Conservation (phyloP, 305 asterid species). For the Nicotiana rustica region DNA sequence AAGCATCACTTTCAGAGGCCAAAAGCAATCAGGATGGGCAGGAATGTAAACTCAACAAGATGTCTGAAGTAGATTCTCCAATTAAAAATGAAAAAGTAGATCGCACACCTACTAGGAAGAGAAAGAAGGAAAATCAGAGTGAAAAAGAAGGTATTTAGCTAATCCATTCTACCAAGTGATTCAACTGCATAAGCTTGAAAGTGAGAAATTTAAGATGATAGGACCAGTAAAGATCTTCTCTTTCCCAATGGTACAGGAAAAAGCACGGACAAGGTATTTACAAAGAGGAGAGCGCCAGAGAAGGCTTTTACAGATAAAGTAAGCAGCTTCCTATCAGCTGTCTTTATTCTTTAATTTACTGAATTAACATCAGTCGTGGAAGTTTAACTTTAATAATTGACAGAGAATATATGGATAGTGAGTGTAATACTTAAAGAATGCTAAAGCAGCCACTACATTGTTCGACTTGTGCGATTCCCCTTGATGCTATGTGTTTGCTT, state of each 20-base stretch:
- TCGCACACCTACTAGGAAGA: slow-evolving; percentile 55
- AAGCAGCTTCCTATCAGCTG: slow-evolving; percentile 42
- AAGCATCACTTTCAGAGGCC: slow-evolving; percentile 31
- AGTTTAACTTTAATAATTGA: neutral
- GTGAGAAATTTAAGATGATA: slow-evolving; percentile 30
- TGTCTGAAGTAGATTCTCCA: slow-evolving; percentile 53
- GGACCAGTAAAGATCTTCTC: slow-evolving; percentile 9
- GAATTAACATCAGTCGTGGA: slow-evolving; percentile 4
- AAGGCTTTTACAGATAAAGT: slow-evolving; percentile 52
- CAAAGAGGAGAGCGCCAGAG: slow-evolving; percentile 44
- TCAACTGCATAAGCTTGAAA: slow-evolving; percentile 26
- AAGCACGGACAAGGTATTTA: slow-evolving; percentile 40
- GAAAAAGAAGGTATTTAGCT: slow-evolving; percentile 50
- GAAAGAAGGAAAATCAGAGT: slow-evolving; percentile 52
- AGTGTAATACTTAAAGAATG: neutral
- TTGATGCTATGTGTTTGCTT: neutral
- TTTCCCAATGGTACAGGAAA: slow-evolving; percentile 55
- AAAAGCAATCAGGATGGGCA: slow-evolving; percentile 41
- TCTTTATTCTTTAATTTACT: slow-evolving; percentile 31
- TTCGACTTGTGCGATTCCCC: neutral
- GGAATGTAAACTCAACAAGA: slow-evolving; percentile 39
- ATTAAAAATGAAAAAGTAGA: slow-evolving; percentile 47
- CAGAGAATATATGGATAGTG: neutral
- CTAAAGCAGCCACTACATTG: neutral
- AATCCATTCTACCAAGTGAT: neutral